Evolutionary conservation across 306 rosid species (phyloP).

Genomic region (Sechiopsis laciniata): DNA sequence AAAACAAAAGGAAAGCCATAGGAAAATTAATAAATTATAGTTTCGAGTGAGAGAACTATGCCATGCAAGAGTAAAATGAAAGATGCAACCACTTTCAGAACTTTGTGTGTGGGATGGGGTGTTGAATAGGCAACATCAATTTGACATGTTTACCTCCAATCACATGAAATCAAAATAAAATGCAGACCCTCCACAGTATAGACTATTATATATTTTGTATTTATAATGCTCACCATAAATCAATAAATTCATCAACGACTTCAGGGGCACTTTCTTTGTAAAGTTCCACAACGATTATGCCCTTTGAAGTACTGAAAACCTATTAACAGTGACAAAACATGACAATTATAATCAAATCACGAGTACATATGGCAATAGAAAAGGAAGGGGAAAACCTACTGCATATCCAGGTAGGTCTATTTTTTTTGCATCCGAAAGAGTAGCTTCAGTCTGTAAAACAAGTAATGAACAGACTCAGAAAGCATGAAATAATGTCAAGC

Average conservation of each 20-base stretch:
- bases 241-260: slow-evolving; percentile 93
- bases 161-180: background rate
- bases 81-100: background rate
- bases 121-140: background rate
- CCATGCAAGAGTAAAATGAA: background rate
- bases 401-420: slow-evolving; percentile 63
- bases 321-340: slow-evolving; percentile 20
- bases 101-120: background rate
- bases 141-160: background rate
- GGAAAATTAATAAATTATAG: background rate
- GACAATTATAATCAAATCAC: background rate
- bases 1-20: background rate
- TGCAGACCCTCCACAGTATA: slow-evolving; percentile 7
- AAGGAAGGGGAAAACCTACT: slow-evolving; percentile 35
- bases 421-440: slow-evolving; percentile 43
- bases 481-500: slow-evolving; percentile 11
- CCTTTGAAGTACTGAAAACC: slow-evolving; percentile 86
- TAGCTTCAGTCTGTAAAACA: slow-evolving; percentile 38
- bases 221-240: slow-evolving; percentile 69
- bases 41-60: background rate
- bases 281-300: slow-evolving; percentile 59
- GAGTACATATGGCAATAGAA: background rate
- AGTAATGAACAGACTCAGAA: slow-evolving; percentile 16
- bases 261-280: slow-evolving; percentile 89
- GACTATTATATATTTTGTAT: background rate